Base-by-base conservation (phyloP, 257 asterid species). In the Sherardia arvensis region DNA sequence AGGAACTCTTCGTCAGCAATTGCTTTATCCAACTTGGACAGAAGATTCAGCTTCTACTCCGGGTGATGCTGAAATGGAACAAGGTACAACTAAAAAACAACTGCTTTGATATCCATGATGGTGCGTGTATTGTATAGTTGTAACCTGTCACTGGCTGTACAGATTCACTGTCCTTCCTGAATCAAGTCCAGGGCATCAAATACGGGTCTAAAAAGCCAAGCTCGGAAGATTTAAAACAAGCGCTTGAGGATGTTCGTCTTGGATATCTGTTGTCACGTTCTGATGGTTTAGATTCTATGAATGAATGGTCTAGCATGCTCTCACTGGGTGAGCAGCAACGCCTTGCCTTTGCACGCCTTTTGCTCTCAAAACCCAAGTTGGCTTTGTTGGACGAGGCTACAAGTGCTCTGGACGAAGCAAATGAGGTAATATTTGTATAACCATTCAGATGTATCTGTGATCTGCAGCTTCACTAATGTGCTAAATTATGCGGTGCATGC, bases 311-410 rank as follows among this genome's bases (percentile, higher is more conserved):
- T 34, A 88, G 83, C 61, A 90, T 86, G 68, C 95, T 88, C 54
- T 88, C 96, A 64, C 83, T 88, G 71, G 96, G 96, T 11, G 96
- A 88, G 85, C 96, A 88, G 75, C 95, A 84, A 55, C 90, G 96
- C 7, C 82, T 88, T 62, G 95, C 96, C 59, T 88, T 84, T 79
- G 96, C 87, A 14, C 91, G 95, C 45, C 66, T 88, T 67, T 73
- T 88, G 81, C 88, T 86, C 65, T 77, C 96, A 27, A 86, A 79
- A 56, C 95, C 95, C 61, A 67, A 70, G 57, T 67, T 86, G 81
- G 87, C 75, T 68, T 73, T 88, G 27, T 67, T 88, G 83, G 96
- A 88, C 57, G 96, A 88, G 76, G 78, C 95, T 56, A 88, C 96
- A 15, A 88, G 96, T 75, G 96, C 96, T 68, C 69, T 88, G 38